These are phyloP conservation scores for Termitomyces sp. DNA, from an alignment of 768 basidiomycete species.

Conservation along the genomic window DNA sequence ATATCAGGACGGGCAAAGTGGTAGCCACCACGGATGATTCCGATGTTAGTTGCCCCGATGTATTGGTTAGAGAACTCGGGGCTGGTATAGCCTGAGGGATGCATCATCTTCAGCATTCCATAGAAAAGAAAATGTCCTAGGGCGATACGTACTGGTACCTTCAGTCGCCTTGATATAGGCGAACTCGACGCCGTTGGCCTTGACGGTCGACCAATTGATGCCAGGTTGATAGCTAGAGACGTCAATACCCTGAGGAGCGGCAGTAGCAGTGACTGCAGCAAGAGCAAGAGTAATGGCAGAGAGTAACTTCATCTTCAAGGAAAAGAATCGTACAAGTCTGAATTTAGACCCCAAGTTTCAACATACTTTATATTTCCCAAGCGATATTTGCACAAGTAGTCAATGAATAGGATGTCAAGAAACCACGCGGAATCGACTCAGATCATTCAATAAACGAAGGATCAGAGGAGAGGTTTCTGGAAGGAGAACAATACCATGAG, in stretches of 20 bases:
- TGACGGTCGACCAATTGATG: slow-evolving; percentile 50
- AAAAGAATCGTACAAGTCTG: not conserved
- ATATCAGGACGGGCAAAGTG: slow-evolving; percentile 43
- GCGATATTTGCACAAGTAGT: not conserved
- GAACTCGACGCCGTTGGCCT: slow-evolving; percentile 46
- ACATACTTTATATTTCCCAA: slow-evolving; percentile 6
- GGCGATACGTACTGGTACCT: slow-evolving; percentile 13
- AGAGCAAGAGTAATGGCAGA: slow-evolving; percentile 13
- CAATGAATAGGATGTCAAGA: not conserved
- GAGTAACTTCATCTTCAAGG: slow-evolving; percentile 14
- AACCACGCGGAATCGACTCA: not conserved
- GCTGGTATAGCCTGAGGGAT: slow-evolving; percentile 29
- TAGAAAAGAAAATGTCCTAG: not conserved
- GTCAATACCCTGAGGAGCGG: slow-evolving; percentile 47
- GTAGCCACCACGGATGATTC: slow-evolving; percentile 49
- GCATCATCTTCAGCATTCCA: not conserved
- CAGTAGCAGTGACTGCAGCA: slow-evolving; percentile 6
- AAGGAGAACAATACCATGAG: not conserved
- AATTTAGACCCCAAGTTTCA: not conserved
- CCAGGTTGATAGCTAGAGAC: slow-evolving; percentile 45
- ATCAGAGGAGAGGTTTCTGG: not conserved
- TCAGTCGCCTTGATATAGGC: slow-evolving; percentile 69
- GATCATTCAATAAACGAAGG: not conserved
- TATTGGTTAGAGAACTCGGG: slow-evolving; percentile 47
- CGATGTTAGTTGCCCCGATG: slow-evolving; percentile 47